A percentile compares a stretch with the other conserved stretches of the same genome.
phyloP scores from a whole-genome alignment of 2,329 filamentous ascomycete species.

The Corniculantispora saksenae region DNA sequence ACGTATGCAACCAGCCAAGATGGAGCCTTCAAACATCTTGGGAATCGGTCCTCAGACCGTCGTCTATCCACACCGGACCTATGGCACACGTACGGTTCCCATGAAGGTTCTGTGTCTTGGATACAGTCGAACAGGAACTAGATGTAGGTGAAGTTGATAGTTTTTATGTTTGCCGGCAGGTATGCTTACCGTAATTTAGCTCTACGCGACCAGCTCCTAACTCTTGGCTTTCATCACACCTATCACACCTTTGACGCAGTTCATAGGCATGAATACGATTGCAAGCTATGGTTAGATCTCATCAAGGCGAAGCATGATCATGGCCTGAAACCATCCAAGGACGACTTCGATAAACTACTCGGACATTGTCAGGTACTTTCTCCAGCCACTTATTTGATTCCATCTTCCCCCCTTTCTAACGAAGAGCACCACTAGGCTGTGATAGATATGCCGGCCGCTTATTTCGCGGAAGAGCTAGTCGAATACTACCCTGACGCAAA shows the following conservation, averaged over 20 bases:
- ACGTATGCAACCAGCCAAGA: too few species aligned
- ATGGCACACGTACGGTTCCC: slow-evolving; percentile 14
- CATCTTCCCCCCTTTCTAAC: too few species aligned
- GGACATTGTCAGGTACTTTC: slow-evolving; percentile 15
- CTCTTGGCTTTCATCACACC: slow-evolving; percentile 8
- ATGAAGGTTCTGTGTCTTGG: slow-evolving; percentile 19
- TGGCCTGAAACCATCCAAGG: neutral
- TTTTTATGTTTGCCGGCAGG: too few species aligned
- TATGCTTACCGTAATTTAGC: slow-evolving; percentile 2
- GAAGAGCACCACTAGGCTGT: neutral
- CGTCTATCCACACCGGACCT: too few species aligned
- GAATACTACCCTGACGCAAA: slow-evolving; percentile 16
- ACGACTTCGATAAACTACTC: slow-evolving; percentile 8
- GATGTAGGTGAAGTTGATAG: too few species aligned
- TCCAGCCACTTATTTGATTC: too few species aligned
- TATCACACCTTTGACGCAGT: slow-evolving; percentile 8
- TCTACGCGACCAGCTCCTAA: slow-evolving; percentile 7
- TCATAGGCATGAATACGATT: neutral
- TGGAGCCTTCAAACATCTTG: too few species aligned
- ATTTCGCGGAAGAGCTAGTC: slow-evolving; percentile 9
- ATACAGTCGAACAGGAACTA: slow-evolving; percentile 11
- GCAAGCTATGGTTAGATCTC: slow-evolving; percentile 15
- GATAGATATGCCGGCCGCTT: slow-evolving; percentile 13
- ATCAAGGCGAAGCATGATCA: neutral
- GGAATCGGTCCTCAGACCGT: too few species aligned